Percentiles rank a stretch among this genome's conserved stretches.
Conservation (phyloP, 2,329 filamentous ascomycete genomes). For the Calonectria naviculata region DNA sequence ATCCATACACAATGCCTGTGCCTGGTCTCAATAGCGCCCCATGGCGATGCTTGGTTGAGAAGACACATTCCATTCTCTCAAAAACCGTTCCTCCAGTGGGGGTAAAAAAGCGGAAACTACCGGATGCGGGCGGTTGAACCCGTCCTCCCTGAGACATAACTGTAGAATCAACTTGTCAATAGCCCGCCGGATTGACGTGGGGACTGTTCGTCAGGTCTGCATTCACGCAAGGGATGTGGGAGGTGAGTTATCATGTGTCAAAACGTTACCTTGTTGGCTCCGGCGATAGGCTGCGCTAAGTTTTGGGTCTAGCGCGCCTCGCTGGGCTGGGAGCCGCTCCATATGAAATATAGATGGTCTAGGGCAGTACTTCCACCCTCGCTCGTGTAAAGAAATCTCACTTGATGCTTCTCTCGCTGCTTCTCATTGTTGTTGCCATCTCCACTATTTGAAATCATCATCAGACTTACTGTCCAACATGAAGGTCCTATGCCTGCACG, state of each 20-base stretch:
- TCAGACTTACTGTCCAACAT: constrained; percentile 47
- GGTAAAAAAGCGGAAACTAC: not conserved
- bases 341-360: not conserved
- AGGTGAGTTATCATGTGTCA: not conserved
- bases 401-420: not conserved
- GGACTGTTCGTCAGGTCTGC: not conserved
- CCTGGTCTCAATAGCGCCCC: not conserved
- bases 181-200: not conserved
- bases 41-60: not conserved
- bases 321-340: not conserved
- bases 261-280: not conserved
- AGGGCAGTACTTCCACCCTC: not conserved
- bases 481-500: constrained; percentile 68
- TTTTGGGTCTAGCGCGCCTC: not conserved
- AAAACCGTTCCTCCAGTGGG: not conserved
- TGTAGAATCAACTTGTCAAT: not conserved
- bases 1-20: not conserved
- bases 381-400: not conserved
- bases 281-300: not conserved
- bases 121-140: constrained; percentile 9
- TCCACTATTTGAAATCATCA: not conserved
- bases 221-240: not conserved
- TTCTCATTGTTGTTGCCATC: not conserved
- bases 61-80: not conserved
- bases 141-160: constrained; percentile 1